Evolutionary conservation across 2,329 filamentous ascomycete genomes (phyloP).

Genomic region (Geosmithia flava): DNA sequence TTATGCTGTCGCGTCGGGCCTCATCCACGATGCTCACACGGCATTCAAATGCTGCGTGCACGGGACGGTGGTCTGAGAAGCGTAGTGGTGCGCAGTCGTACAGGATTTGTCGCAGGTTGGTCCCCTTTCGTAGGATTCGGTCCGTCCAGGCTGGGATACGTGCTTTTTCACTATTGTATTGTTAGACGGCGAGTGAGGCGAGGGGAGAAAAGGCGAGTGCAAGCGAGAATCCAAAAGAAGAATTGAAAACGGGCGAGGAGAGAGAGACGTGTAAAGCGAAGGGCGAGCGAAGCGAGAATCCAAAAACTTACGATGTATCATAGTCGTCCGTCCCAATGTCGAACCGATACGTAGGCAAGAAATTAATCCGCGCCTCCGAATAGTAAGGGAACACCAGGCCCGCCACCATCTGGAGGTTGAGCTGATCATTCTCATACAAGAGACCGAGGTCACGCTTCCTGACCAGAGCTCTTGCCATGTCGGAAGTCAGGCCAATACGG

Average conservation of each 20-base stretch:
- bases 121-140: constrained; percentile 76
- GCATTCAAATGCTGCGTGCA: constrained; percentile 82
- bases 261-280: neutral
- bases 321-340: constrained; percentile 81
- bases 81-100: constrained; percentile 74
- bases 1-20: constrained; percentile 56
- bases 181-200: neutral
- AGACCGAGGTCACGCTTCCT: constrained; percentile 60
- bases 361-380: constrained; percentile 77
- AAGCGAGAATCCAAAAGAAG: no score
- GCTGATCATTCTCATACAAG: constrained; percentile 85
- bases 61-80: constrained; percentile 94
- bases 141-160: constrained; percentile 97
- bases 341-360: constrained; percentile 92
- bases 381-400: constrained; percentile 85
- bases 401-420: constrained; percentile 94
- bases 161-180: constrained; percentile 60
- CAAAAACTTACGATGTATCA: constrained; percentile 63
- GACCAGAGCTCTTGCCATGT: constrained; percentile 64
- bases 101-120: constrained; percentile 67
- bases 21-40: constrained; percentile 73
- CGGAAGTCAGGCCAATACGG: constrained; percentile 73
- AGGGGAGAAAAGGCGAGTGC: neutral
- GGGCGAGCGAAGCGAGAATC: neutral
- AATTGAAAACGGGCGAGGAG: neutral